Conservation (phyloP, 1,284 basidiomycete genomes). For the Fomes fomentarius region DNA sequence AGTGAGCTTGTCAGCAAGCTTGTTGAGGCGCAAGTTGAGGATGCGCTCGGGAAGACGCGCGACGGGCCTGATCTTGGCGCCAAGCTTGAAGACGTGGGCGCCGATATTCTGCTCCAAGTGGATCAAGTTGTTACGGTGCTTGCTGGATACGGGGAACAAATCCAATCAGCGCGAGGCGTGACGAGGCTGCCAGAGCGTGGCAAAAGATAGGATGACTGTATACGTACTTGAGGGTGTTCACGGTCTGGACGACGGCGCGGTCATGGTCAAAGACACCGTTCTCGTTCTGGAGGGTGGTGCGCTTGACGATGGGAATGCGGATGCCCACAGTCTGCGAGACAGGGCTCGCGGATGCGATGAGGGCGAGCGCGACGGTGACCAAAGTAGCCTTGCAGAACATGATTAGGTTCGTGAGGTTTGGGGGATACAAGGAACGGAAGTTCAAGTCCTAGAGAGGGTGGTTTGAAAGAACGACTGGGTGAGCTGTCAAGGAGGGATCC, state of each 20-base stretch:
- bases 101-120: conserved; percentile 29
- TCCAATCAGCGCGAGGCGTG: neutral
- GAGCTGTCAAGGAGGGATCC: conserved; percentile 1
- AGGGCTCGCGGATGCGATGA: conserved; percentile 27
- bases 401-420: conserved; percentile 10
- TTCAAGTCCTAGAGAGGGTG: conserved; percentile 12
- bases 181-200: neutral
- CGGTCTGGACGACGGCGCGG: conserved; percentile 24
- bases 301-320: conserved; percentile 25
- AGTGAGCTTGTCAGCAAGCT: too few relatives aligned
- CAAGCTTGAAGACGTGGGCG: conserved; percentile 22
- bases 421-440: neutral
- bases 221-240: conserved; percentile 26
- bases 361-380: conserved; percentile 26
- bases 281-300: conserved; percentile 23
- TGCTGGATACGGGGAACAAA: conserved; percentile 20
- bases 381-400: conserved; percentile 32
- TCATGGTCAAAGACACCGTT: conserved; percentile 30
- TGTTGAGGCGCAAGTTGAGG: conserved; percentile 1
- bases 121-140: conserved; percentile 31
- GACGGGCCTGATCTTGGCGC: conserved; percentile 22
- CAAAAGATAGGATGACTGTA: too few relatives aligned
- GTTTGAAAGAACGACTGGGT: neutral
- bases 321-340: conserved; percentile 18
- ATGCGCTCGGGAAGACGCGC: conserved; percentile 11